These are phyloP conservation scores for Yarrowia galli DNA, from an alignment of 1,139 yeast species.

Conservation along the genomic window DNA sequence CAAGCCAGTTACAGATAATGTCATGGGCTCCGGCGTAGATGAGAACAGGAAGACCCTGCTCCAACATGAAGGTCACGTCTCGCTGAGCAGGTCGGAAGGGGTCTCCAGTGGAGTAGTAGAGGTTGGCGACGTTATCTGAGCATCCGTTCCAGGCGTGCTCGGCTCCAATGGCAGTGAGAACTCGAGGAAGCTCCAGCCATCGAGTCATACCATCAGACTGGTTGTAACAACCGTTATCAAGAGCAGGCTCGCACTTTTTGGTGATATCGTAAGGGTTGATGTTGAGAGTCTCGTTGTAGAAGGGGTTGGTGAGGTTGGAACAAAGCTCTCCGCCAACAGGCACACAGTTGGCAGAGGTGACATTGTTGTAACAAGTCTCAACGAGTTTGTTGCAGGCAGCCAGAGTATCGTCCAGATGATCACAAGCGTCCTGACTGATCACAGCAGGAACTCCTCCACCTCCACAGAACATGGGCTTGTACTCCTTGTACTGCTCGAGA, in stretches of 20 bases:
- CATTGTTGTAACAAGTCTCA: constrained; percentile 3
- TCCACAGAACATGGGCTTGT: constrained; percentile 79
- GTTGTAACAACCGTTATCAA: constrained; percentile 24
- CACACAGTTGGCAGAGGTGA: not conserved
- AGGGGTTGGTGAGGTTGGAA: not conserved
- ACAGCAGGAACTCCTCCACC: constrained; percentile 71
- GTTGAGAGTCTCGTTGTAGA: constrained; percentile 33
- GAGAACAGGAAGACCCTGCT: constrained; percentile 67
- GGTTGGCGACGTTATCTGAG: not conserved
- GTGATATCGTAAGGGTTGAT: constrained; percentile 34
- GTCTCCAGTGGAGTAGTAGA: constrained; percentile 16
- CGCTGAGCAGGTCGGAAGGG: constrained; percentile 28
- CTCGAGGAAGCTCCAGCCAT: constrained; percentile 7
- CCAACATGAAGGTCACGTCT: constrained; percentile 8
- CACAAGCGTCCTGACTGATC: constrained; percentile 62
- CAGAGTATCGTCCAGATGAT: constrained; percentile 40
- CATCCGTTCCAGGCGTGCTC: constrained; percentile 31
- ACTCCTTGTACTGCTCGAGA: constrained; percentile 64
- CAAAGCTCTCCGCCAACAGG: constrained; percentile 3
- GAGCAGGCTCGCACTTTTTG: constrained; percentile 29
- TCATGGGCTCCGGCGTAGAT: constrained; percentile 92
- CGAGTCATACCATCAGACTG: constrained; percentile 6
- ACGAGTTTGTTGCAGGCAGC: not conserved
- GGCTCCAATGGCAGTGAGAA: constrained; percentile 25
- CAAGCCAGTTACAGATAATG: constrained; percentile 89